Base-by-base conservation (phyloP, 176 grass and related monocot species). In the Elaeis guineensis region DNA sequence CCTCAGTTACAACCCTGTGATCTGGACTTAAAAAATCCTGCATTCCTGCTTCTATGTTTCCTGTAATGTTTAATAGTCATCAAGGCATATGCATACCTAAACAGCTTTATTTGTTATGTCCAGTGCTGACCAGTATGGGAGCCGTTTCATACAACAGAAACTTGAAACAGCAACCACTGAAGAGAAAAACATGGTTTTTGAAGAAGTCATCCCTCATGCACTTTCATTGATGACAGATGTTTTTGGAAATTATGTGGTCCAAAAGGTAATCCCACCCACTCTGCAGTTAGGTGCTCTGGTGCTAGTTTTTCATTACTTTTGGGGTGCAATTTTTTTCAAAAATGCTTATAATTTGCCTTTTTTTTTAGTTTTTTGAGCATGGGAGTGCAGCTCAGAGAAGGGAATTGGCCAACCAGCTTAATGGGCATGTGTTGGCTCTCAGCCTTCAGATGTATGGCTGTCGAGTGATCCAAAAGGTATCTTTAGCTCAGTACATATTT, bases 91-190 rank as follows among this genome's bases (percentile, higher is more conserved):
- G 35, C 11, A 3, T 44, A 44, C 35, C 35, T 44, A 44, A 44
- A 44, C 35, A 44, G 9, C 35, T 44, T 14, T 14, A 44, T 58
- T 80, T 50, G 56, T 25, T 79, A 11, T 80, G 55, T 77, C 50
- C 83, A 95, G 90, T 62, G 76, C 82, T 66, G 90, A 95, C 66
- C 90, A 95, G 67, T 95, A 95, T 62, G 90, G 90, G 58, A 95
- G 90, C 15, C 85, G 90, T 52, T 95, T 95, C 72, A 95, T 95
- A 75, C 90, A 95, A 63, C 90, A 95, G 66, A 95, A 90, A 78
- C 90, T 95, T 39, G 90, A 95, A 85, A 95, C 86, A 32, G 82
- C 90, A 48, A 84, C 86, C 80, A 19, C 76, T 53, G 86, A 95
- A 71, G 86, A 90, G 75, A 95, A 90, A 62, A 82, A 79, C 59